These are phyloP conservation scores for Stachybotrys chlorohalonatus DNA, from an alignment of 2,329 filamentous ascomycete species.

Conservation along the genomic window DNA sequence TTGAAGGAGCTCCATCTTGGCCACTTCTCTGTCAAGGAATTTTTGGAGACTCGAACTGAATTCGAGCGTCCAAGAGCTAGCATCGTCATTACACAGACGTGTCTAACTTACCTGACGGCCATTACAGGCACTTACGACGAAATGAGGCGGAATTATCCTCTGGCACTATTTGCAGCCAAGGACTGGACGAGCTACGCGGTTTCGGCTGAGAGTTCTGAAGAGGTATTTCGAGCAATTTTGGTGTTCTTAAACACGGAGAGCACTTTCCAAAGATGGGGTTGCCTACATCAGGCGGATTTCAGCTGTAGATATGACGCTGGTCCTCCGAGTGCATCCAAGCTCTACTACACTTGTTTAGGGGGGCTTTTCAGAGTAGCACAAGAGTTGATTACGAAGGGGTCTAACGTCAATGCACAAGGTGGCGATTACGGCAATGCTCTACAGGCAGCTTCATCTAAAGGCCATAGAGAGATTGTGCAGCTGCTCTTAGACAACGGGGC, in stretches of 20 bases:
- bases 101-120: too few relatives aligned
- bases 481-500: slow-evolving; percentile 1
- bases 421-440: slow-evolving; percentile 1
- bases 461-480: slow-evolving; percentile 4
- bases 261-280: not conserved
- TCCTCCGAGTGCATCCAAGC: not conserved
- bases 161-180: too few relatives aligned
- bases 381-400: not conserved
- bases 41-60: slow-evolving; percentile 4
- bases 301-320: too few relatives aligned
- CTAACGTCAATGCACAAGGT: not conserved
- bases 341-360: not conserved
- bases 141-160: too few relatives aligned
- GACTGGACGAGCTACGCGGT: too few relatives aligned
- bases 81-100: slow-evolving; percentile 5
- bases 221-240: slow-evolving; percentile 2
- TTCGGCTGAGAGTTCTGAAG: slow-evolving; percentile 2
- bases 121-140: too few relatives aligned
- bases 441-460: slow-evolving; percentile 3
- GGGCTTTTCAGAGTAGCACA: too few relatives aligned
- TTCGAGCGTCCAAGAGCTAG: slow-evolving; percentile 4
- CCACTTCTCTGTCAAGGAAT: slow-evolving; percentile 16
- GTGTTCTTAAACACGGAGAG: slow-evolving; percentile 1
- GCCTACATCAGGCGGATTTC: too few relatives aligned
- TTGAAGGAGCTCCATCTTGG: slow-evolving; percentile 12